A percentile compares a stretch with the other conserved stretches of the same genome.
Evolutionary conservation across 1,284 basidiomycete genomes (phyloP).

Genomic region (Ceratobasidium sp.): DNA sequence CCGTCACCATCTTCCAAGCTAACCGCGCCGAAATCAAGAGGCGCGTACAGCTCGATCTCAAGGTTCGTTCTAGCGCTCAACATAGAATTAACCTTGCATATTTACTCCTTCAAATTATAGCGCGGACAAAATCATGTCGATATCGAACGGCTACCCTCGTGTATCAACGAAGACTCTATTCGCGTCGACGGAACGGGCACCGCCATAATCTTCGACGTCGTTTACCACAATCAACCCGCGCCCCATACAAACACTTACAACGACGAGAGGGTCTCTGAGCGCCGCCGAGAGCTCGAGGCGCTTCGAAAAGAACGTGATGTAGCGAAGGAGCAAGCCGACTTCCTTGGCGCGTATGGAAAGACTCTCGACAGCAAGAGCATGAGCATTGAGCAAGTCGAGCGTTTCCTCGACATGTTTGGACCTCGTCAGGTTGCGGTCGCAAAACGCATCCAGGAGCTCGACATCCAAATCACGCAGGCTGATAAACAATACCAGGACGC

Average conservation of each 20-base stretch:
- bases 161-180: conserved; percentile 48
- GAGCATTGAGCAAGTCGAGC: conserved; percentile 39
- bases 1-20: conserved; percentile 17
- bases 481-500: conserved; percentile 38
- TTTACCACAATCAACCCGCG: conserved; percentile 44
- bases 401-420: conserved; percentile 47
- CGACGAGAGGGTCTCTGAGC: conserved; percentile 42
- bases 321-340: conserved; percentile 32
- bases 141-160: conserved; percentile 47
- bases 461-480: conserved; percentile 42
- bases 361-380: conserved; percentile 45
- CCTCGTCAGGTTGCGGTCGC: conserved; percentile 42
- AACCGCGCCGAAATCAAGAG: conserved; percentile 33
- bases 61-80: not conserved
- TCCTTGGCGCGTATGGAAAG: conserved; percentile 45
- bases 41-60: conserved; percentile 13
- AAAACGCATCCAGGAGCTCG: conserved; percentile 21
- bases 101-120: conserved; percentile 16
- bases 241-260: conserved; percentile 6
- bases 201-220: conserved; percentile 49
- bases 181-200: conserved; percentile 49
- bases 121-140: conserved; percentile 49
- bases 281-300: conserved; percentile 48
- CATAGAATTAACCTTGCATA: not conserved
- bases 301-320: conserved; percentile 41